phyloP scores from a whole-genome alignment of 129 eudicot genomes.

The Centaurea solstitialis region DNA sequence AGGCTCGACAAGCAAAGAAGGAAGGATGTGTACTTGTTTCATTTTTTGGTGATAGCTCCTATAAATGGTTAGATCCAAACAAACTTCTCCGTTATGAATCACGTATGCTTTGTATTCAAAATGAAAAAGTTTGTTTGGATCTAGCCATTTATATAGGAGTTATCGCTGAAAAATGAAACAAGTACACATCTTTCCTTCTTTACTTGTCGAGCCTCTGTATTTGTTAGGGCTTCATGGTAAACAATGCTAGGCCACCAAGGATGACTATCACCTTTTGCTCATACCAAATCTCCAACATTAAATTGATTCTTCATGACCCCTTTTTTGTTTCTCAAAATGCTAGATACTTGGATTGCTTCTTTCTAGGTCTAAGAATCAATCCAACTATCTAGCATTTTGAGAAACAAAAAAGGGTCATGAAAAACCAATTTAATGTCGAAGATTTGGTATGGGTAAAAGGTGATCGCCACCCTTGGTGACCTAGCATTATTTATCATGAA shows the following conservation, averaged over 20 bases:
- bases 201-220: background rate
- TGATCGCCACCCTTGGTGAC: slow-evolving; percentile 32
- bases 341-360: background rate
- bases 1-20: background rate
- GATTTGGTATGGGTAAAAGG: slow-evolving; percentile 31
- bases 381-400: too few species aligned
- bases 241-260: slow-evolving; percentile 49
- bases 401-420: too few species aligned
- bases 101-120: slow-evolving; percentile 20
- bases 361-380: background rate
- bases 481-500: slow-evolving; percentile 29
- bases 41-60: slow-evolving; percentile 25
- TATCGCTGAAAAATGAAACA: slow-evolving; percentile 41
- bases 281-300: slow-evolving; percentile 32
- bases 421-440: slow-evolving; percentile 1
- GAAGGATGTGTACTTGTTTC: slow-evolving; percentile 18
- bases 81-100: slow-evolving; percentile 13
- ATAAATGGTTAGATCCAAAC: slow-evolving; percentile 15
- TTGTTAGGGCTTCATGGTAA: slow-evolving; percentile 28
- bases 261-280: slow-evolving; percentile 29
- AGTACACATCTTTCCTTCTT: slow-evolving; percentile 24
- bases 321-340: background rate
- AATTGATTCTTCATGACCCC: slow-evolving; percentile 5
- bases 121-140: slow-evolving; percentile 13
- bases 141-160: slow-evolving; percentile 31